Conservation (phyloP, 805 yeast genomes). For the Saccharomycopsis sp. region DNA sequence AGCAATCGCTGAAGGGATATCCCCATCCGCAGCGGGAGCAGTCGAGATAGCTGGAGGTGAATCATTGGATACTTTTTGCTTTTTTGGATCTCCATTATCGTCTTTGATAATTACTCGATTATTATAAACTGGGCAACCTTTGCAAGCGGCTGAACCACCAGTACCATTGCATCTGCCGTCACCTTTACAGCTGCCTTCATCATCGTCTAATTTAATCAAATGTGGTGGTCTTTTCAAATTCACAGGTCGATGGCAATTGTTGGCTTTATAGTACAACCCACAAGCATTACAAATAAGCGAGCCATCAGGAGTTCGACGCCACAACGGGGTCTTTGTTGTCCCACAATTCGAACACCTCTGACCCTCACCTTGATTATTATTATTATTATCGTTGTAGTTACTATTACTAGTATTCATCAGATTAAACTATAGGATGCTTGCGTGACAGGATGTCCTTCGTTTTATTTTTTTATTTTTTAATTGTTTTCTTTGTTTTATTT, state of each 20-base stretch:
- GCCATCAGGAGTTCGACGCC: conserved; percentile 55
- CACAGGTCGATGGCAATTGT: conserved; percentile 38
- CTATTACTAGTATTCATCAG: too few relatives aligned
- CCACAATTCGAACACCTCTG: conserved; percentile 49
- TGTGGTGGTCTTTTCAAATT: conserved; percentile 20
- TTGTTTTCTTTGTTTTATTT: too few relatives aligned
- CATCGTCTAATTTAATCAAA: conserved; percentile 17
- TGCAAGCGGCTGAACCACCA: conserved; percentile 75
- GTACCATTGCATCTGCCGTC: conserved; percentile 72
- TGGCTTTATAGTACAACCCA: conserved; percentile 49
- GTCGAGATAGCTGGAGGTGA: neutral
- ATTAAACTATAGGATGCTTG: too few relatives aligned
- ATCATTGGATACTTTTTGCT: neutral
- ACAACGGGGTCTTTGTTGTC: conserved; percentile 48
- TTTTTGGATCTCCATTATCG: conserved; percentile 1
- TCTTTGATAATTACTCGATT: conserved; percentile 46
- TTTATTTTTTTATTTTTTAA: too few relatives aligned
- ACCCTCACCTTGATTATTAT: too few relatives aligned
- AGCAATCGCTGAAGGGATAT: conserved; percentile 50
- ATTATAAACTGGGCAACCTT: conserved; percentile 78
- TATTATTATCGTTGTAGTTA: too few relatives aligned
- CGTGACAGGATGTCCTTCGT: too few relatives aligned
- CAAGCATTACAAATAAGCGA: conserved; percentile 53
- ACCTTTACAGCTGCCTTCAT: conserved; percentile 24
- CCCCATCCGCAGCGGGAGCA: conserved; percentile 6